Conservation (phyloP, 257 asterid genomes). For the Pogostemon cablin region DNA sequence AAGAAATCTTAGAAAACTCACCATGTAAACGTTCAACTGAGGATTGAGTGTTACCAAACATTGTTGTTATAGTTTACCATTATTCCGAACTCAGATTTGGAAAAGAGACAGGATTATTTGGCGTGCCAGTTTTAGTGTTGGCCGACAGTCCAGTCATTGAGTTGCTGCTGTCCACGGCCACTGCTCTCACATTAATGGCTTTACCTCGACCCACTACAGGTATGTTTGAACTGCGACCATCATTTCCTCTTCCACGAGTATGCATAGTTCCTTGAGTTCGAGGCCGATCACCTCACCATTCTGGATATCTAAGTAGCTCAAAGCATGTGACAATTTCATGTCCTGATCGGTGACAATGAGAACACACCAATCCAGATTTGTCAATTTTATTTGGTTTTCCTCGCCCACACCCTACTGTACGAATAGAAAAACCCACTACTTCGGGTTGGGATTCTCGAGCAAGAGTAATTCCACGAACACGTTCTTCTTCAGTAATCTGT, state of each 20-base stretch:
- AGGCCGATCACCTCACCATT: constrained; percentile 8
- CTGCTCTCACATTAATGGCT: not conserved
- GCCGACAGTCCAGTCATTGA: not conserved
- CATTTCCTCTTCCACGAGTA: not conserved
- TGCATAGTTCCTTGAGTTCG: not conserved
- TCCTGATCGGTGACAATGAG: not conserved
- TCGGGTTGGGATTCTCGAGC: not conserved
- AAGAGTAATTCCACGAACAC: not conserved
- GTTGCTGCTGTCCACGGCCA: not conserved
- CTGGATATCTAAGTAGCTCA: not conserved
- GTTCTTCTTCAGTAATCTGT: not conserved
- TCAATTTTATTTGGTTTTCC: not conserved
- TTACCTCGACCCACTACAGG: not conserved
- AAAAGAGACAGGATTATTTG: not conserved
- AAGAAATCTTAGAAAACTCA: constrained; percentile 9
- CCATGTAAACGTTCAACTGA: not conserved
- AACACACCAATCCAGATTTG: not conserved
- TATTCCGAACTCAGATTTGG: not conserved
- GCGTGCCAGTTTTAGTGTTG: not conserved
- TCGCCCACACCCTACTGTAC: not conserved
- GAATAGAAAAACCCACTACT: not conserved
- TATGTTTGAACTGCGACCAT: not conserved
- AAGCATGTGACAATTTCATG: constrained; percentile 1
- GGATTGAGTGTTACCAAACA: not conserved
- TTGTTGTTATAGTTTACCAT: not conserved